A percentile compares a stretch with the other conserved stretches of the same genome.
Conservation (phyloP, 768 basidiomycete genomes). For the Thelephora ganbajun region DNA sequence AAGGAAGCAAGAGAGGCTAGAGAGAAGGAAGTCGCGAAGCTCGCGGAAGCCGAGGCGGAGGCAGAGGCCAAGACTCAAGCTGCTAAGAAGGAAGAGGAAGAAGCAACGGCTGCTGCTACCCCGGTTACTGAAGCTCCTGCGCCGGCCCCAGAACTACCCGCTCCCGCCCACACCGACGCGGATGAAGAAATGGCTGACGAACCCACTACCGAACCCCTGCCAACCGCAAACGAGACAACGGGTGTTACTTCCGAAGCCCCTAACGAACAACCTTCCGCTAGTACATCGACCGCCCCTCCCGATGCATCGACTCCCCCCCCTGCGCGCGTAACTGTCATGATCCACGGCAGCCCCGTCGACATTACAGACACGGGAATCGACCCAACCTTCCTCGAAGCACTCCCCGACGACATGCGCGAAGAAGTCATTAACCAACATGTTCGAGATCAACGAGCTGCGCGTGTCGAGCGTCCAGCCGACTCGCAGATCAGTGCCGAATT, state of each 20-base stretch:
- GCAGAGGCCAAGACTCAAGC: slow-evolving; percentile 24
- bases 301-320: slow-evolving; percentile 23
- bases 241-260: slow-evolving; percentile 7
- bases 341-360: slow-evolving; percentile 87
- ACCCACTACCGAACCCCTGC: neutral
- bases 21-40: slow-evolving; percentile 29
- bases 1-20: slow-evolving; percentile 21
- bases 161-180: slow-evolving; percentile 12
- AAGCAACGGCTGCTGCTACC: slow-evolving; percentile 11
- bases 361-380: slow-evolving; percentile 99
- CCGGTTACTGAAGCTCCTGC: slow-evolving; percentile 21
- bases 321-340: slow-evolving; percentile 73
- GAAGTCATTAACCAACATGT: slow-evolving; percentile 97
- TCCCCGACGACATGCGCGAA: slow-evolving; percentile 98
- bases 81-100: slow-evolving; percentile 23
- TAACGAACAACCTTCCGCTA: slow-evolving; percentile 5
- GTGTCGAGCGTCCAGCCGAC: slow-evolving; percentile 60
- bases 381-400: slow-evolving; percentile 91
- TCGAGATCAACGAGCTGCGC: slow-evolving; percentile 75
- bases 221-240: slow-evolving; percentile 7
- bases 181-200: slow-evolving; percentile 44
- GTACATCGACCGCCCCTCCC: slow-evolving; percentile 12
- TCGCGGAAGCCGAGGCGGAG: slow-evolving; percentile 36
- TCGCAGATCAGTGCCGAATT: slow-evolving; percentile 93
- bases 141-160: slow-evolving; percentile 13